Base-by-base conservation (phyloP, 805 yeast genomes). In the Lachancea sp. region DNA sequence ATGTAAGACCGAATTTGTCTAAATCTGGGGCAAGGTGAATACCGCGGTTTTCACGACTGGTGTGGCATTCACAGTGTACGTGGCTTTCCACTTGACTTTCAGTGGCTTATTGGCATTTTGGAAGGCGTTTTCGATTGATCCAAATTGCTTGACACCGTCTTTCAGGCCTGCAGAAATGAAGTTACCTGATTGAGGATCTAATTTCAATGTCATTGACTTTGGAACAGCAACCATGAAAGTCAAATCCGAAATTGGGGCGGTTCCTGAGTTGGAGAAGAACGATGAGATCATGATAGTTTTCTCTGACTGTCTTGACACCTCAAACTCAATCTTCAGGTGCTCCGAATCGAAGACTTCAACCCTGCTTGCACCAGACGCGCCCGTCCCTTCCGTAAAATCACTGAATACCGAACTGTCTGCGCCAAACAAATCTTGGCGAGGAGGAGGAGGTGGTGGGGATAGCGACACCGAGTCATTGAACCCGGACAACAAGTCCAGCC, bases 41-140 rank as follows among this genome's bases (percentile, higher is more conserved):
- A 81, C 78, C 7, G 88, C 87, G 9, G 79, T 72, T 51, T 79
- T 84, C 53, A 75, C 81, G 17, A 63, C 64, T 8, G 63, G 60
- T 18, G 62, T 59, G n/a, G 79, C 77, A 43, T 74, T 76, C 9
- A 73, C 59, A 10, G 57, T 54, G 59, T 77, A 86, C 46, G 75
- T 75, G 19, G 76, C 73, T 62, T 82, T 85, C 91, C 90, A 87
- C 62, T 86, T 83, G 47, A 87, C 71, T 63, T 84, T 85, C 53
- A 83, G 62, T n/a, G 70, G 66, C 12, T 64, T 62, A 4, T 49
- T 32, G 3, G 59, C 44, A 19, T 68, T 72, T 30, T 65, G 61
- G 1, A 46, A 17, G 0, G 68, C 67, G 32, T 62, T 63, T 27
- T 63, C 68, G 30, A 73, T 56, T 45, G 49, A 55, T 8, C 62